Base-by-base conservation (phyloP, 176 grass and related monocot species). In the Oryza nivara region DNA sequence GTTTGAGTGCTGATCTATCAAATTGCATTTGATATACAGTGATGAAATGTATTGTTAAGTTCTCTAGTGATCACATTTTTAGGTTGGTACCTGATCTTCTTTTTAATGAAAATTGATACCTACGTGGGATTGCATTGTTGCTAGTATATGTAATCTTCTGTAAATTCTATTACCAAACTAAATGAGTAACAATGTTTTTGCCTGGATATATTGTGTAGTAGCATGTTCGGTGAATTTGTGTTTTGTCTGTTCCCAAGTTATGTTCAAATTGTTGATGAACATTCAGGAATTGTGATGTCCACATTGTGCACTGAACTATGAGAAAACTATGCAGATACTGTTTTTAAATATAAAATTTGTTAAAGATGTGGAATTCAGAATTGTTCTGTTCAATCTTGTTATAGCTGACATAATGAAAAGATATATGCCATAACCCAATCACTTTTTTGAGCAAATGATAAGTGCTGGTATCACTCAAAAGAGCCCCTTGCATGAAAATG, bases 91-190 rank as follows among this genome's bases (percentile, higher is more conserved):
- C 65, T 12, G 2, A 40, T 67, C 16, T 22, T 67, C 10, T 22
- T 49, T 65, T 83, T 74, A 7, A 38, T 34, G 7, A 20, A 51
- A 64, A 7, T 25, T 75, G 54, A 4, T 11, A 74, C 30, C 72
- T 35, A 36, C 61, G 22, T 61, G 54, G 44, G 22, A 25, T 45
- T 16, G n/a, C 11, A 26, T 60, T 22, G 7, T 60, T 20, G 20
- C 56, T n/a, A 60, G 17, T 14, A 48, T 26, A 19, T 6, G 0
- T 20, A 17, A 9, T 22, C 65, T 60, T 41, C 38, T 9, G 11
- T 36, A 49, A 12, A 79, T 26, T 79, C 23, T 78, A 35, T 75
- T 87, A 58, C 67, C 32, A 58, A 52, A 86, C 5, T 41, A 60
- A 60, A 60, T 9, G 7, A n/a, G 7, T 58, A 52, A 67, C 65